Evolutionary conservation across 305 asterid species (phyloP).

Genomic region (Fraxinus velutina): DNA sequence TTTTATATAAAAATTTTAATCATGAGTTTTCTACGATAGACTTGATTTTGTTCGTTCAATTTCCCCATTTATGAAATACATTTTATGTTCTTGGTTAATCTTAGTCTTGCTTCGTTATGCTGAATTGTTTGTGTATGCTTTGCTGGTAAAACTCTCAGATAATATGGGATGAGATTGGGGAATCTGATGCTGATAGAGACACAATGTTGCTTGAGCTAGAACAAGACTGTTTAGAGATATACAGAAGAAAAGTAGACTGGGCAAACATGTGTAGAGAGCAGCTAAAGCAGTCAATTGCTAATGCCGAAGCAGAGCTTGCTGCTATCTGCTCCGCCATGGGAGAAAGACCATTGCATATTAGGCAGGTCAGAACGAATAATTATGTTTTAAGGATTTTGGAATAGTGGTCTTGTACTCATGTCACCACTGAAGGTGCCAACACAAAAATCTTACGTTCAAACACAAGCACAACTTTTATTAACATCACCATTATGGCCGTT

Average conservation of each 20-base stretch:
- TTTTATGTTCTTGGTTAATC: not conserved
- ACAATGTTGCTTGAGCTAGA: slow-evolving; percentile 46
- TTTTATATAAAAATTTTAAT: not conserved
- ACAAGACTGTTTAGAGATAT: slow-evolving; percentile 47
- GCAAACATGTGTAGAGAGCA: slow-evolving; percentile 49
- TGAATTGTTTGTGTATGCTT: not conserved
- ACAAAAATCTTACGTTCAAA: not conserved
- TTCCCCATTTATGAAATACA: not conserved
- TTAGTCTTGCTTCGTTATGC: not conserved
- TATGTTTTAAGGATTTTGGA: not conserved
- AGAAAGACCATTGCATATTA: slow-evolving; percentile 47
- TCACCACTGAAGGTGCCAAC: not conserved
- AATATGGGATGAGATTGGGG: slow-evolving; percentile 60
- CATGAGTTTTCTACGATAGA: not conserved
- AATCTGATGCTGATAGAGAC: slow-evolving; percentile 44
- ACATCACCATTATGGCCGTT: not conserved
- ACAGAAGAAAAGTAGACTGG: slow-evolving; percentile 44
- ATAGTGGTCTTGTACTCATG: not conserved
- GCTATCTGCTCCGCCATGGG: slow-evolving; percentile 49
- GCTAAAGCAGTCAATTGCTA: slow-evolving; percentile 49
- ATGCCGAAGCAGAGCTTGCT: slow-evolving; percentile 50
- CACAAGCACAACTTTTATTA: not conserved
- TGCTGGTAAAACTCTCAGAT: slow-evolving; percentile 24
- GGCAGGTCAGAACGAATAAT: slow-evolving; percentile 35
- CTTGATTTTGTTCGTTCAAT: not conserved